Evolutionary conservation across 352 stramenopile genomes (phyloP).

Genomic region (Phytophthora capsici): DNA sequence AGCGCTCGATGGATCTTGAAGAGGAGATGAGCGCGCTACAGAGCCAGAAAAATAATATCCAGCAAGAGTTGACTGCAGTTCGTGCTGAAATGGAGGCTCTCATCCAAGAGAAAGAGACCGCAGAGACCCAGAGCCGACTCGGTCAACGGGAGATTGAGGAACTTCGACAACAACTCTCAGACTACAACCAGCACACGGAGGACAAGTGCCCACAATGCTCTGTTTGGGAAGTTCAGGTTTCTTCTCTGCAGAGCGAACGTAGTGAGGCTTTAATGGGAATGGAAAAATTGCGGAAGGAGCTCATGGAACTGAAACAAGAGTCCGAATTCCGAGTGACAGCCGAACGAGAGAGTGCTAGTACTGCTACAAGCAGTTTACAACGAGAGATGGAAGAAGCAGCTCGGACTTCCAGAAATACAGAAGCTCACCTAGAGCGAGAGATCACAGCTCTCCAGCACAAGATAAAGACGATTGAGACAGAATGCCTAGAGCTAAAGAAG

Average conservation of each 20-base stretch:
- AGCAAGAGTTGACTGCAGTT: constrained; percentile 25
- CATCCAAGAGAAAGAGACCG: constrained; percentile 10
- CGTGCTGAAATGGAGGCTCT: constrained; percentile 21
- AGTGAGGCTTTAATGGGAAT: constrained; percentile 8
- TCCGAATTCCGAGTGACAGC: neutral
- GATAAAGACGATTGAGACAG: constrained; percentile 12
- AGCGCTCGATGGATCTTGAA: constrained; percentile 30
- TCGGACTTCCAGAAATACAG: constrained; percentile 16
- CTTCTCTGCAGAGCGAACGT: constrained; percentile 23
- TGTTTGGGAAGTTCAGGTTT: constrained; percentile 19
- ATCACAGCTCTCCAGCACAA: constrained; percentile 20
- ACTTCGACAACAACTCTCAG: constrained; percentile 14
- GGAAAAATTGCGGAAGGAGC: constrained; percentile 18
- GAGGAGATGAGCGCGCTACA: constrained; percentile 31
- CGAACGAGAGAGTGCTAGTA: constrained; percentile 11
- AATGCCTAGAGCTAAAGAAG: constrained; percentile 13
- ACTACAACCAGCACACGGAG: constrained; percentile 2
- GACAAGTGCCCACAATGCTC: constrained; percentile 20
- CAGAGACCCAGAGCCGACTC: constrained; percentile 7
- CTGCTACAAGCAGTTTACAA: constrained; percentile 1
- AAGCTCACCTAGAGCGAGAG: constrained; percentile 25
- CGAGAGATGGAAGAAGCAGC: constrained; percentile 16
- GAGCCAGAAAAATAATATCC: constrained; percentile 14
- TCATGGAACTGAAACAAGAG: constrained; percentile 15
- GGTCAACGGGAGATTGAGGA: constrained; percentile 14